phyloP scores from a whole-genome alignment of 495 filamentous ascomycete genomes.

The Aspergillus diversus region DNA sequence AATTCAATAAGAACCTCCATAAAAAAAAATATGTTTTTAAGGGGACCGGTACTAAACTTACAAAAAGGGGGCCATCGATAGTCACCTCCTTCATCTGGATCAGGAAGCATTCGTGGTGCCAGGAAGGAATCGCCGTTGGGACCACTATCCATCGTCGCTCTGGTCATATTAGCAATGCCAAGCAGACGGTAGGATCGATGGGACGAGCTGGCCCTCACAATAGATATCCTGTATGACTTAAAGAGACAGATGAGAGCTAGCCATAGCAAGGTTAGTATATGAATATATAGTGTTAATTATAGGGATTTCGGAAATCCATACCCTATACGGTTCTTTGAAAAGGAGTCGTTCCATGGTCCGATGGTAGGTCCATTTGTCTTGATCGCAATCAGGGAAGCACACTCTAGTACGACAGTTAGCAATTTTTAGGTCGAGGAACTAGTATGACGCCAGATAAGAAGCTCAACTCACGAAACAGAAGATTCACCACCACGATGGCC shows the following conservation, averaged over 20 bases:
- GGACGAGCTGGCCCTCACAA: slow-evolving; percentile 33
- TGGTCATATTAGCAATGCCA: slow-evolving; percentile 28
- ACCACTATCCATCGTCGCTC: slow-evolving; percentile 46
- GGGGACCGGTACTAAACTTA: slow-evolving; percentile 18
- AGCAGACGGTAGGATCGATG: slow-evolving; percentile 7
- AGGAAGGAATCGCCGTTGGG: slow-evolving; percentile 42
- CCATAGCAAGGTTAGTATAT: slow-evolving; percentile 13
- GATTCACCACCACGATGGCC: slow-evolving; percentile 38
- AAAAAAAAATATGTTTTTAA: background rate
- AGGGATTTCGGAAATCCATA: slow-evolving; percentile 14
- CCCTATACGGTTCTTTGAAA: slow-evolving; percentile 41
- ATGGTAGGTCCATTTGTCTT: slow-evolving; percentile 40
- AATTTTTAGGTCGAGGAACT: slow-evolving; percentile 13
- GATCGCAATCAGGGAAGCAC: slow-evolving; percentile 43
- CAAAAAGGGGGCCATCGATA: slow-evolving; percentile 37
- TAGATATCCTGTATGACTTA: slow-evolving; percentile 44
- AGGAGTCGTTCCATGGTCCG: slow-evolving; percentile 43
- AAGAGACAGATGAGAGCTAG: slow-evolving; percentile 44
- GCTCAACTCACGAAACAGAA: slow-evolving; percentile 39
- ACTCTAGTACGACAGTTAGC: slow-evolving; percentile 27
- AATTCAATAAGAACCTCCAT: background rate
- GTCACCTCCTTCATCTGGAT: slow-evolving; percentile 39
- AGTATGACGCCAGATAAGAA: slow-evolving; percentile 4
- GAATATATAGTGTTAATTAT: background rate
- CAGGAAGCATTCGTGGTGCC: slow-evolving; percentile 38